A percentile compares a stretch with the other conserved stretches of the same genome.
These are phyloP conservation scores for Ustilago loliicola DNA, from an alignment of 1,284 basidiomycete genomes.

Conservation along the genomic window DNA sequence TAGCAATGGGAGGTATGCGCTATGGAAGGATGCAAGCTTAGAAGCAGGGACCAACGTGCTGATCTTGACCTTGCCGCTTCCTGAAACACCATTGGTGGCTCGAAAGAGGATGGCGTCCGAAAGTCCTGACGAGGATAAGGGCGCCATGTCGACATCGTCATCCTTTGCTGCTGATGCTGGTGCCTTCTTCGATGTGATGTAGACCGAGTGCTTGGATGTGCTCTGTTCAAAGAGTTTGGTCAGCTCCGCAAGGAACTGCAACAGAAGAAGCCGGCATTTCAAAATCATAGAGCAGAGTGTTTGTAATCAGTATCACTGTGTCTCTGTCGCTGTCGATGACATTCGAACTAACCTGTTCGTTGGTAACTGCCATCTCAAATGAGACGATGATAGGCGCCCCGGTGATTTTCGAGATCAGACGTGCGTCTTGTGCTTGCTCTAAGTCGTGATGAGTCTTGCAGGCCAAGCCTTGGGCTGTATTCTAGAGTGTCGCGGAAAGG, in stretches of 20 bases:
- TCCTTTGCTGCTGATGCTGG: constrained; percentile 34
- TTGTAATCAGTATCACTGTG: neutral
- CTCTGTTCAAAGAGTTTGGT: constrained; percentile 53
- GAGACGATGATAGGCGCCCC: constrained; percentile 1
- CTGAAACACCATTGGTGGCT: constrained; percentile 59
- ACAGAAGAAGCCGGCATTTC: neutral
- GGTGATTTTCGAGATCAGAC: neutral
- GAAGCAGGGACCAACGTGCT: constrained; percentile 56
- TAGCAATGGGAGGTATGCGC: constrained; percentile 55
- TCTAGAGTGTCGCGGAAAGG: no score
- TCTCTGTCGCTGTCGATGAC: no score
- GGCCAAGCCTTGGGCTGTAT: no score
- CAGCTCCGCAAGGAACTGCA: constrained; percentile 61
- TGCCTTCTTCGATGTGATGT: constrained; percentile 57
- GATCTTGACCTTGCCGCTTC: constrained; percentile 54
- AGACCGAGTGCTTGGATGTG: constrained; percentile 60
- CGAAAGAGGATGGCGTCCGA: constrained; percentile 56
- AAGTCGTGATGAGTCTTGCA: no score
- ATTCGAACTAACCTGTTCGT: constrained; percentile 34
- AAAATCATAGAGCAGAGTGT: neutral
- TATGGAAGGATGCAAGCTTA: constrained; percentile 49
- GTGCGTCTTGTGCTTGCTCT: neutral
- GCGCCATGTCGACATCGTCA: constrained; percentile 46
- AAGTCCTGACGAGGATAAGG: constrained; percentile 30
- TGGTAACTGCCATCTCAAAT: constrained; percentile 30